Conservation (phyloP, 768 basidiomycete species). For the Roridomyces roridus region DNA sequence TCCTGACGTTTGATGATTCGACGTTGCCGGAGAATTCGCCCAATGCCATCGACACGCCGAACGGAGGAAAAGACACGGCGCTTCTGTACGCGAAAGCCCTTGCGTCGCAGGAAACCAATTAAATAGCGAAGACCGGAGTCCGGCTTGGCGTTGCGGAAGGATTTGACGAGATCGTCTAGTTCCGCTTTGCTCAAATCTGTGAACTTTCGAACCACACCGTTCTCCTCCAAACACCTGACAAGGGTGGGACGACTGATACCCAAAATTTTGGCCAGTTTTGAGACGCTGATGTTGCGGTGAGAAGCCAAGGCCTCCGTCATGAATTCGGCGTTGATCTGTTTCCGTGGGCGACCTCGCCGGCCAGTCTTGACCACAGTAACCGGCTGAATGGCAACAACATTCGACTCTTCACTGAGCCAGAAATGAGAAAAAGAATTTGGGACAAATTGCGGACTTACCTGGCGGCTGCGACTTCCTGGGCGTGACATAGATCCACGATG, state of each 20-base stretch:
- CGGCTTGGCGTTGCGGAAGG: too few species aligned
- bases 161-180: too few species aligned
- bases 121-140: conserved; percentile 30
- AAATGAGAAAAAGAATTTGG: too few species aligned
- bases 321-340: not conserved
- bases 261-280: not conserved
- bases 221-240: not conserved
- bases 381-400: too few species aligned
- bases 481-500: not conserved
- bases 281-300: not conserved
- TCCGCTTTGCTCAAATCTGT: not conserved
- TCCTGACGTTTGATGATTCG: conserved; percentile 8
- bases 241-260: not conserved
- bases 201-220: not conserved
- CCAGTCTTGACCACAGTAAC: not conserved
- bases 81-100: conserved; percentile 27
- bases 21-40: conserved; percentile 17
- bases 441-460: not conserved
- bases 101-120: conserved; percentile 22
- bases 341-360: not conserved
- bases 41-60: conserved; percentile 26
- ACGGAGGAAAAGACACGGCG: conserved; percentile 20
- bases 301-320: not conserved
- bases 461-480: not conserved
- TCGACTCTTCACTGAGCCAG: too few species aligned